phyloP scores from a whole-genome alignment of 306 rosid species.

The Acacia melanoxylon region DNA sequence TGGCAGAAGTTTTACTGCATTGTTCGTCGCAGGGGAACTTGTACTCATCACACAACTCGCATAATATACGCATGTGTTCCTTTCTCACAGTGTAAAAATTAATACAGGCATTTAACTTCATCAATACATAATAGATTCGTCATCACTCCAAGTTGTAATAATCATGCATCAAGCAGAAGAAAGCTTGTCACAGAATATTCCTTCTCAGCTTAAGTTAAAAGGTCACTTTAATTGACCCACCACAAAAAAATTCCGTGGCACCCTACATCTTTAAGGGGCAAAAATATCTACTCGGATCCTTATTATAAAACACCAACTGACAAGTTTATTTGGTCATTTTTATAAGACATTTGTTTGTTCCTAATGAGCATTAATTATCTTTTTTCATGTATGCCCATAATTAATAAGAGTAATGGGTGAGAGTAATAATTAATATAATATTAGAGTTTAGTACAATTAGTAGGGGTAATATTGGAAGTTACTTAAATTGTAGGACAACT shows the following conservation, averaged over 20 bases:
- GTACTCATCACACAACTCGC: background rate
- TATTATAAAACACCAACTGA: no score
- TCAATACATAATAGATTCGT: background rate
- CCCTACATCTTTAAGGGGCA: background rate
- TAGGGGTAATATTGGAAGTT: no score
- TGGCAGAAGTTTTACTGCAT: background rate
- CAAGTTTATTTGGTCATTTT: no score
- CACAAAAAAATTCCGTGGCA: background rate
- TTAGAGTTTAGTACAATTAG: no score
- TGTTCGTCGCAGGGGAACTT: background rate
- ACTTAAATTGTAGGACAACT: no score
- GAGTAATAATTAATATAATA: no score
- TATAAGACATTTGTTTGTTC: no score
- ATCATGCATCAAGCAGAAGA: background rate
- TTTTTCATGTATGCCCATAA: no score
- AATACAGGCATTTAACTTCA: background rate
- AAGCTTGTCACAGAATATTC: background rate
- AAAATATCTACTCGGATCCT: no score
- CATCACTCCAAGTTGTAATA: background rate
- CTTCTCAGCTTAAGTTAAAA: background rate
- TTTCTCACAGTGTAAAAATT: background rate
- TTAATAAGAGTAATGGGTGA: no score
- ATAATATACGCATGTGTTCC: background rate
- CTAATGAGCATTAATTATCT: no score
- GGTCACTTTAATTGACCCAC: background rate